Base-by-base conservation (phyloP, 495 filamentous ascomycete genomes). In the Rostrohypoxylon terebratum region DNA sequence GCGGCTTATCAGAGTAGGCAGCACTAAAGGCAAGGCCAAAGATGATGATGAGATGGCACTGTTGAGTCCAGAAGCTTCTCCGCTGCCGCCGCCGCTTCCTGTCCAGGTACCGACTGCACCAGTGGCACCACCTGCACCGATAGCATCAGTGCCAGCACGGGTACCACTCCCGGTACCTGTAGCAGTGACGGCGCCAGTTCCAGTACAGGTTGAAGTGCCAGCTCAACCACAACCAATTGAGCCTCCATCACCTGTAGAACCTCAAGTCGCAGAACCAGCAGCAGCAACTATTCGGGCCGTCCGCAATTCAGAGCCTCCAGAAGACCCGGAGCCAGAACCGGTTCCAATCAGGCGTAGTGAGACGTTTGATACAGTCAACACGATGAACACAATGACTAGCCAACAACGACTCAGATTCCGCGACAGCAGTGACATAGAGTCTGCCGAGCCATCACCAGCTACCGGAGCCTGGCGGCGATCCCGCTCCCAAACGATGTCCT, bases 401-500 rank as follows among this genome's bases (percentile, higher is more conserved):
- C 72, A 68, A 18, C 62, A 72, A 23, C 75, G 75, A 1, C 70
- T 77, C 20, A 63, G 69, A 7, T 77, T 77, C 60, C 72, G 75
- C n/a, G 75, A 77, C 21, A 77, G 75, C 33, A 77, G 75, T 50
- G 75, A 77, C 25, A 34, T 77, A 2, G 75, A 77, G 14, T 75
- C 75, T 0, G 72, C 45, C 4, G 69, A 75, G 47, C 55, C 75
- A 8, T 73, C 75, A 10, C 75, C 75, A 9, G 63, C 62, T 16
- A 14, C 20, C 5, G 11, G 38, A 16, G 47, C 31, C 33, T 69
- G 67, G 67, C 42, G 31, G 47, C 13, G 53, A 53, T 16, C 47
- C 18, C 20, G 21, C 34, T 16, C 31, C 10, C 34, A 53, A 3
- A 31, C 38, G 0, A 59, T 38, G 23, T 36, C 59, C 23, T 33